Percentiles rank a stretch among this genome's conserved stretches.
Evolutionary conservation across 768 basidiomycete genomes (phyloP).

Genomic region (Coprinopsis strossmayeri): DNA sequence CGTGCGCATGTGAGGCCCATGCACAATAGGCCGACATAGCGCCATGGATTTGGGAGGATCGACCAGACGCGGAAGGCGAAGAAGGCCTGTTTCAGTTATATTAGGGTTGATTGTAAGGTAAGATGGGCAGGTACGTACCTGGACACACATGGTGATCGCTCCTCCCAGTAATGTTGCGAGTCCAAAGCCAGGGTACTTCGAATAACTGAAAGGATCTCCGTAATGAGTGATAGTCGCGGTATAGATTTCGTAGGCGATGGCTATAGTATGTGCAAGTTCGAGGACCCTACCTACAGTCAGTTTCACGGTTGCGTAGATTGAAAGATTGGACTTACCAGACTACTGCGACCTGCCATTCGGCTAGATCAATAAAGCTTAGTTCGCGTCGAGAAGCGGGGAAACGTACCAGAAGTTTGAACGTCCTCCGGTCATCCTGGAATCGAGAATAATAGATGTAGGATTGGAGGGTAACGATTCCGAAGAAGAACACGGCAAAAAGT

Average conservation of each 20-base stretch:
- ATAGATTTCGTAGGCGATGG: slow-evolving; percentile 23
- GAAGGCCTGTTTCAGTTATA: slow-evolving; percentile 18
- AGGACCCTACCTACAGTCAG: slow-evolving; percentile 15
- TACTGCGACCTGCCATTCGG: not conserved
- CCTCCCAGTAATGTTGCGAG: slow-evolving; percentile 21
- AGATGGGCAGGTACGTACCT: slow-evolving; percentile 12
- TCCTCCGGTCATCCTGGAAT: slow-evolving; percentile 9
- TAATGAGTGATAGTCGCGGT: slow-evolving; percentile 22
- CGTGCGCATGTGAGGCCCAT: slow-evolving; percentile 19
- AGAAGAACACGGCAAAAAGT: slow-evolving; percentile 13
- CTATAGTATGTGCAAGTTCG: slow-evolving; percentile 23
- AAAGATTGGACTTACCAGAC: not conserved
- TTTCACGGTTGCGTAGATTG: not conserved
- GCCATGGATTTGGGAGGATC: slow-evolving; percentile 20
- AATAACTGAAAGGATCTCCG: slow-evolving; percentile 17
- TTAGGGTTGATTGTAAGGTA: not conserved
- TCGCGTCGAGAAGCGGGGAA: not conserved
- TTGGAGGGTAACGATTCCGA: slow-evolving; percentile 14
- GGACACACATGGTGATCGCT: slow-evolving; percentile 22
- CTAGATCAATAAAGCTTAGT: not conserved
- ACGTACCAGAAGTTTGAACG: slow-evolving; percentile 3
- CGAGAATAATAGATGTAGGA: slow-evolving; percentile 10
- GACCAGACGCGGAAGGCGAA: slow-evolving; percentile 24
- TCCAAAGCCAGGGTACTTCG: slow-evolving; percentile 16
- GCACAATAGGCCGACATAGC: slow-evolving; percentile 21